A percentile compares a stretch with the other conserved stretches of the same genome.
Evolutionary conservation across 305 asterid genomes (phyloP).

Genomic region (Petunia hybrid): DNA sequence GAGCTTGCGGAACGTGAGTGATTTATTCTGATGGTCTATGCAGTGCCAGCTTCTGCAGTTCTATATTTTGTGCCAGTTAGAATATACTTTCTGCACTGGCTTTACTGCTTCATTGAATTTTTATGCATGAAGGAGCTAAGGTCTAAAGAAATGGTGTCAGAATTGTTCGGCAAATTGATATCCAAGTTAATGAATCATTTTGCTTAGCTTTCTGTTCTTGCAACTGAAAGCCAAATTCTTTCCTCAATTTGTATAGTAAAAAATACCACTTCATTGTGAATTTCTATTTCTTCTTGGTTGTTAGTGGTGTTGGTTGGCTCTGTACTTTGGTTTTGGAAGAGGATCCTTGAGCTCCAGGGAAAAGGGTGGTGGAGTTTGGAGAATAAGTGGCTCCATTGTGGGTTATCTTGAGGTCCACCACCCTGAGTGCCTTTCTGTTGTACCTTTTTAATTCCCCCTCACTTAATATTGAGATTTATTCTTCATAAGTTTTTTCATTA

Average conservation of each 20-base stretch:
- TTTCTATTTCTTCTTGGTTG: background rate
- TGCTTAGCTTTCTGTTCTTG: slow-evolving; percentile 8
- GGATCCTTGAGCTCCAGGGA: background rate
- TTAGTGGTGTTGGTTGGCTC: background rate
- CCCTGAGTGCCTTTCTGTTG: background rate
- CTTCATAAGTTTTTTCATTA: background rate
- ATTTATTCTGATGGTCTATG: slow-evolving; percentile 21
- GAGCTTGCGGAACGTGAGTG: slow-evolving; percentile 95
- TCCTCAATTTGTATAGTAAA: background rate
- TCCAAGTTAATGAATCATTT: background rate
- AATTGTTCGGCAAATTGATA: background rate
- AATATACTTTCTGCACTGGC: background rate
- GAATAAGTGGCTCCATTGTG: slow-evolving; percentile 15
- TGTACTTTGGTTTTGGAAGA: slow-evolving; percentile 19
- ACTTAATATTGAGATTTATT: background rate
- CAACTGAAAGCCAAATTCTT: background rate
- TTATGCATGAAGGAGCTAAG: background rate
- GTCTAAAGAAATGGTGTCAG: slow-evolving; percentile 16
- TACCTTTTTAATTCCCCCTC: background rate
- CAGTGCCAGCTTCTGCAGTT: background rate
- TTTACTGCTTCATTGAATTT: background rate
- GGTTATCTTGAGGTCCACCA: slow-evolving; percentile 26
- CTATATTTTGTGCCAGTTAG: background rate
- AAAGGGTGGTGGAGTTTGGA: slow-evolving; percentile 12
- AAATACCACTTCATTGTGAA: background rate